Evolutionary conservation across 495 filamentous ascomycete species (phyloP).

Genomic region (Pyrenula massariospora): DNA sequence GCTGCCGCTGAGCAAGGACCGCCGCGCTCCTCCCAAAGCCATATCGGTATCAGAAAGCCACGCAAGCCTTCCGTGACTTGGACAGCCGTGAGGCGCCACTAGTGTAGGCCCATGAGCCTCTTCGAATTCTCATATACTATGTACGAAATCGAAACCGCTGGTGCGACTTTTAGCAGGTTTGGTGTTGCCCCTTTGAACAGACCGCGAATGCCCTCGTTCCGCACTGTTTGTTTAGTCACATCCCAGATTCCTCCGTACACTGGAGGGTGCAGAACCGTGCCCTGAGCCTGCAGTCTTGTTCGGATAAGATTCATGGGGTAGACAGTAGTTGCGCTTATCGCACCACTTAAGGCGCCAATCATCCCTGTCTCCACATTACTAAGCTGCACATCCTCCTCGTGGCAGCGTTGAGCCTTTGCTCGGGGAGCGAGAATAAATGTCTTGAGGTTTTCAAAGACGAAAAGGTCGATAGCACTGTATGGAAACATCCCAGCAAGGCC

Average conservation of each 20-base stretch:
- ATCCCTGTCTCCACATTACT: conserved; percentile 68
- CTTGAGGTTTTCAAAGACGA: conserved; percentile 90
- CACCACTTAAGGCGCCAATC: conserved; percentile 82
- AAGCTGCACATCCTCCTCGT: conserved; percentile 70
- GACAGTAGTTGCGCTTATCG: conserved; percentile 84
- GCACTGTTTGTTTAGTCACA: conserved; percentile 68
- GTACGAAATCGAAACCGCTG: conserved; percentile 93
- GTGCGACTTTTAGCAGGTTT: conserved; percentile 92
- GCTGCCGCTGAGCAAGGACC: not conserved
- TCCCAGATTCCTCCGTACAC: conserved; percentile 85
- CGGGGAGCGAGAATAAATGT: conserved; percentile 54
- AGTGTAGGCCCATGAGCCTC: conserved; percentile 58
- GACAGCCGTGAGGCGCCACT: conserved; percentile 7
- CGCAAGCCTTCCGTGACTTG: not conserved
- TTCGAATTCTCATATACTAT: conserved; percentile 97
- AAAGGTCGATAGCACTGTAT: conserved; percentile 92
- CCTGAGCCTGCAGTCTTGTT: conserved; percentile 89
- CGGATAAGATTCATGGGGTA: conserved; percentile 93
- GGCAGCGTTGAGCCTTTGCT: conserved; percentile 54
- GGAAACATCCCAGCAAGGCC: conserved; percentile 94
- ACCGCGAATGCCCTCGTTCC: conserved; percentile 72
- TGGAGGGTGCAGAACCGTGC: conserved; percentile 78
- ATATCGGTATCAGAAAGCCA: not conserved
- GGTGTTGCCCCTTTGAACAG: conserved; percentile 93
- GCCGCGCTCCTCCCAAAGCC: not conserved